Base-by-base conservation (phyloP, 352 stramenopile species). In the Globisporangium takayamanum region DNA sequence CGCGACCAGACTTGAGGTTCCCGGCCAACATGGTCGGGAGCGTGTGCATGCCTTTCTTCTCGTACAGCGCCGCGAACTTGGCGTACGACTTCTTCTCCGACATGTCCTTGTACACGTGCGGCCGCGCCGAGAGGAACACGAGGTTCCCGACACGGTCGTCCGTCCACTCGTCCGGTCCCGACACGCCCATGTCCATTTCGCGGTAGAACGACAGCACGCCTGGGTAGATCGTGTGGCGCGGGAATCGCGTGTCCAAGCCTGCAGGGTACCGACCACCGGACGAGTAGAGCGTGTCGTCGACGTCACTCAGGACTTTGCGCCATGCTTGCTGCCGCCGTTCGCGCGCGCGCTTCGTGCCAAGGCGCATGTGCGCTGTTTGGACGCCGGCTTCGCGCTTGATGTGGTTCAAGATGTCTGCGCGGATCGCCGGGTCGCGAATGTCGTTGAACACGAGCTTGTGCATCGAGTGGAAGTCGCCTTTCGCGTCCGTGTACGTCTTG, bases 61-160 rank as follows among this genome's bases (percentile, higher is more conserved):
- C 76, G 60, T 97, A 84, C 7, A 99, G 68, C 33, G 89, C 95
- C 48, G 95, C 84, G 76, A 99, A 99, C 57, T 99, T 99, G 25
- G 83, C 83, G 73, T 98, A 98, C 55, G 96, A 98, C 36, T 97
- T 94, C 62, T 98, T 97, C 68, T 99, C 97, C 33, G 92, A 98
- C 53, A 99, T 76, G 69, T 99, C 97, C 72, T 99, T 99, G 80
- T 99, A 99, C 51, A 99, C 87, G 69, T 99, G 96, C 6, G 97
- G 97, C 39, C 97, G 77, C n/a, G 97, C 97, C 1, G 92, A 98
- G 6, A 99, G 73, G 68, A 99, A 99, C 5, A 98, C 96, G 18
- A 99, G 77, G 68, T 99, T 99, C 30, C 97, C 97, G 0, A 98
- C 76, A 33, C 84, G 88, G 67, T 79, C 87, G 57, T 86, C 74